Percentiles rank a stretch among this genome's conserved stretches.
These are phyloP conservation scores for Climacium dendroides DNA, from an alignment of 225 moss, liverwort and hornwort species.

Conservation along the genomic window DNA sequence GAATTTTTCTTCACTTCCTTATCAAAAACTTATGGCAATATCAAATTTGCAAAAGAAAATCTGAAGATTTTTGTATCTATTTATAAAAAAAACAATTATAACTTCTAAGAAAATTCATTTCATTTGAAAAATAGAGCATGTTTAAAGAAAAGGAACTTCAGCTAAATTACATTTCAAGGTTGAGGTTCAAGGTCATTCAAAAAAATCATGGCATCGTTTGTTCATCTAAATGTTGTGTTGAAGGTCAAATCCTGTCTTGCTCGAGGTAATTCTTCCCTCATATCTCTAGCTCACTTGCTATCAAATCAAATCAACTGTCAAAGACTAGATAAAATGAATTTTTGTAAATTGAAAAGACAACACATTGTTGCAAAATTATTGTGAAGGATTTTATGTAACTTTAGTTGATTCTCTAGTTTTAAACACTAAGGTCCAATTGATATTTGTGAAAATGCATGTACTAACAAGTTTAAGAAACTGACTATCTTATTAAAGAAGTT, in stretches of 20 bases:
- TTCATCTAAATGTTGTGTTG: neutral
- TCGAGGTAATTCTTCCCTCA: neutral
- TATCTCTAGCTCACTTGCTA: rapidly evolving
- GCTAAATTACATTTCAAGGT: neutral
- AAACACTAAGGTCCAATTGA: neutral
- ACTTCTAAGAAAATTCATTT: no score
- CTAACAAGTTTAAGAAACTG: neutral
- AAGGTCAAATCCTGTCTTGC: rapidly evolving
- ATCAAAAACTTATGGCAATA: neutral
- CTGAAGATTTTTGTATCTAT: no score
- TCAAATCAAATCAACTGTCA: rapidly evolving
- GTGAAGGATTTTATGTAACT: neutral
- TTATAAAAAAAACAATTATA: no score
- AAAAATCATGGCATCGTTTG: no score
- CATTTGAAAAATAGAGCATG: neutral
- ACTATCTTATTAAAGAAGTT: neutral
- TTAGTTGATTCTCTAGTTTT: neutral
- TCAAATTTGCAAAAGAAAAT: rapidly evolving
- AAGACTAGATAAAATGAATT: neutral
- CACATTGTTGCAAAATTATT: neutral
- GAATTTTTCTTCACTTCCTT: neutral
- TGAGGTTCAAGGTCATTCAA: no score
- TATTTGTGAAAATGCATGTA: neutral
- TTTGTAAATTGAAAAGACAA: neutral
- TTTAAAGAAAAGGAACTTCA: neutral